phyloP scores from a whole-genome alignment of 495 filamentous ascomycete species.

The Penicillium tannophilum region DNA sequence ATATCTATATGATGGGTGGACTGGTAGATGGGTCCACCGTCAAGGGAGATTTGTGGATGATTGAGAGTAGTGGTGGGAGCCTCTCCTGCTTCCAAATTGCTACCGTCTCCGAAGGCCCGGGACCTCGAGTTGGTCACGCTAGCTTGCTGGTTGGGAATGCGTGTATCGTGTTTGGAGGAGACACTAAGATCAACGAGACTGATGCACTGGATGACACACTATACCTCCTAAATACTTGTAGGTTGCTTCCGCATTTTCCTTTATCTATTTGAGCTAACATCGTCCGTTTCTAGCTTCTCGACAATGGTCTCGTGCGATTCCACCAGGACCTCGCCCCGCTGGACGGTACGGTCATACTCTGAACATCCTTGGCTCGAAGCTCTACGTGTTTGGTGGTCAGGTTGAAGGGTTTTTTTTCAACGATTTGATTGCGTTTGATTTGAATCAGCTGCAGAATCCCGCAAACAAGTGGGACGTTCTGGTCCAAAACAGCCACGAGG shows the following conservation, averaged over 20 bases:
- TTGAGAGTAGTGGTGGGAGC: conserved; percentile 81
- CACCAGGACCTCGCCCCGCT: conserved; percentile 76
- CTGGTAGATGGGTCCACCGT: conserved; percentile 91
- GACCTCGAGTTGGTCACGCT: conserved; percentile 92
- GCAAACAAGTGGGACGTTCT: conserved; percentile 93
- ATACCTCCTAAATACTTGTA: conserved; percentile 97
- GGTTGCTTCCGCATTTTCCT: conserved; percentile 32
- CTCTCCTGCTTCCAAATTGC: conserved; percentile 89
- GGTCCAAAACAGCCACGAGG: conserved; percentile 72
- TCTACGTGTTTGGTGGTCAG: conserved; percentile 97
- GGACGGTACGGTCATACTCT: conserved; percentile 96
- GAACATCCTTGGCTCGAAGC: conserved; percentile 93
- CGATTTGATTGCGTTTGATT: conserved; percentile 93
- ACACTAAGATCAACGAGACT: conserved; percentile 92
- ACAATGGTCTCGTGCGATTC: conserved; percentile 94
- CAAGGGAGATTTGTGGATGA: conserved; percentile 97
- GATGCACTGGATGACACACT: conserved; percentile 93
- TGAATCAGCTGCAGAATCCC: conserved; percentile 87
- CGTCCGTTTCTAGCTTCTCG: conserved; percentile 69
- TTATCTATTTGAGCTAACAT: not conserved
- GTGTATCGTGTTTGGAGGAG: conserved; percentile 98
- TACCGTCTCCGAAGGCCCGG: conserved; percentile 91
- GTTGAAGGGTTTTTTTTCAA: conserved; percentile 98
- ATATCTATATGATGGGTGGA: conserved; percentile 98
- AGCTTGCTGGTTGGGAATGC: conserved; percentile 96